These are phyloP conservation scores for Multifurca ochricompacta DNA, from an alignment of 768 basidiomycete genomes.

Conservation along the genomic window DNA sequence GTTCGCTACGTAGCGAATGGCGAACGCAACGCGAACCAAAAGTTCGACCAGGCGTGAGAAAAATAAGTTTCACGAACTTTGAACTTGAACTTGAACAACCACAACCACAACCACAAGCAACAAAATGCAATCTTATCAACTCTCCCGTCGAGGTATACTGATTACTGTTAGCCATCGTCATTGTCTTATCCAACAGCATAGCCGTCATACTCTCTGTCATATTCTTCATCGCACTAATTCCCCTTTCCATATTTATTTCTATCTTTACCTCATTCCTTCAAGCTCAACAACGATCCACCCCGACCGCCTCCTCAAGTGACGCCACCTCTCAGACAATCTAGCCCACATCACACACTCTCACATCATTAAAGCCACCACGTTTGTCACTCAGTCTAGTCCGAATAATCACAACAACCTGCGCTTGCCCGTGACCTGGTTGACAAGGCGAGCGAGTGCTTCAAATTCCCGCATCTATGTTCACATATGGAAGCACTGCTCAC, in stretches of 20 bases:
- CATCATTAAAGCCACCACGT: background rate
- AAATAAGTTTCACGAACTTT: too few relatives aligned
- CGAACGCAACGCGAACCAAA: background rate
- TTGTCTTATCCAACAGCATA: background rate
- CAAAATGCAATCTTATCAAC: background rate
- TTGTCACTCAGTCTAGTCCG: background rate
- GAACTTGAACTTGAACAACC: too few relatives aligned
- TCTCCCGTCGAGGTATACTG: slow-evolving; percentile 8
- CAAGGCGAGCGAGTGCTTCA: slow-evolving; percentile 60
- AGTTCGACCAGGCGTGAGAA: slow-evolving; percentile 7
- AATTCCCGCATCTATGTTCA: background rate
- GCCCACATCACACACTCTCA: background rate
- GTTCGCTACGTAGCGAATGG: too few relatives aligned
- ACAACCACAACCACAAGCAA: background rate
- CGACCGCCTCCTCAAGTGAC: slow-evolving; percentile 13
- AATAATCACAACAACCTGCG: slow-evolving; percentile 65
- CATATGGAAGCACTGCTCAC: background rate
- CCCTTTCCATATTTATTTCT: slow-evolving; percentile 11
- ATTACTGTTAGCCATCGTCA: background rate
- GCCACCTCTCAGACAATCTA: background rate
- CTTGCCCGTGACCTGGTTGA: slow-evolving; percentile 74
- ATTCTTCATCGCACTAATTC: slow-evolving; percentile 2
- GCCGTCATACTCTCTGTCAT: slow-evolving; percentile 10
- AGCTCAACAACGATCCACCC: slow-evolving; percentile 9
- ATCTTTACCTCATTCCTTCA: slow-evolving; percentile 20